Percentiles rank a stretch among this genome's conserved stretches.
phyloP scores from a whole-genome alignment of 805 yeast genomes.

The Myxozyma kluyveri region DNA sequence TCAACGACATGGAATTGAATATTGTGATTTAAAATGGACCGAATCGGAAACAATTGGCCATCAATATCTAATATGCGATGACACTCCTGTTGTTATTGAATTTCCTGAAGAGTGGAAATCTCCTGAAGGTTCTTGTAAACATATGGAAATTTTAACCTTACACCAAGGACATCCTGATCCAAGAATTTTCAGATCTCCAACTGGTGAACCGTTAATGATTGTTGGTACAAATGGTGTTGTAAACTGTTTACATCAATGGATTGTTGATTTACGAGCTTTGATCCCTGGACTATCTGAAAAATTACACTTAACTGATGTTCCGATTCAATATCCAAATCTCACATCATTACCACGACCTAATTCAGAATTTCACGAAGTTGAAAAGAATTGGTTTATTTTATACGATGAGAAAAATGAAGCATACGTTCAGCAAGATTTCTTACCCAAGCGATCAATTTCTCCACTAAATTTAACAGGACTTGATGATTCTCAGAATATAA shows the following conservation, averaged over 20 bases:
- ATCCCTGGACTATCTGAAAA: slow-evolving; percentile 15
- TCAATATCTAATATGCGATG: slow-evolving; percentile 9
- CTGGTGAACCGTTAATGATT: slow-evolving; percentile 28
- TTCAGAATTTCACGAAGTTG: slow-evolving; percentile 2
- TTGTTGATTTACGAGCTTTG: slow-evolving; percentile 19
- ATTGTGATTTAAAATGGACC: slow-evolving; percentile 19
- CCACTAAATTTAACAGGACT: not conserved
- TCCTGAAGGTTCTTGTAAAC: slow-evolving; percentile 4
- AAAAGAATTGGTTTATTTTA: slow-evolving; percentile 25
- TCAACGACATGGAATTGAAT: slow-evolving; percentile 19
- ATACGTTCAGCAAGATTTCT: slow-evolving; percentile 15
- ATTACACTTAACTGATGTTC: slow-evolving; percentile 10
- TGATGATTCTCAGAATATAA: not conserved
- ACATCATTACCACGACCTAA: slow-evolving; percentile 18
- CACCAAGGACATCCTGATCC: slow-evolving; percentile 21
- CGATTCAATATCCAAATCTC: slow-evolving; percentile 12
- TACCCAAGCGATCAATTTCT: slow-evolving; percentile 7
- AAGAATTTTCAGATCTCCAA: slow-evolving; percentile 20
- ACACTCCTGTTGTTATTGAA: not conserved
- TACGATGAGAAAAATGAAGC: slow-evolving; percentile 11
- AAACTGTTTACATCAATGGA: slow-evolving; percentile 19
- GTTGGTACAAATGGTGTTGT: slow-evolving; percentile 25
- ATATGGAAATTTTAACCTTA: not conserved
- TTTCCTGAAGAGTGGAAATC: slow-evolving; percentile 6
- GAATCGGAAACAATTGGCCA: slow-evolving; percentile 11